These are phyloP conservation scores for Fusarium agapanthi DNA, from an alignment of 2,329 filamentous ascomycete species.

Conservation along the genomic window DNA sequence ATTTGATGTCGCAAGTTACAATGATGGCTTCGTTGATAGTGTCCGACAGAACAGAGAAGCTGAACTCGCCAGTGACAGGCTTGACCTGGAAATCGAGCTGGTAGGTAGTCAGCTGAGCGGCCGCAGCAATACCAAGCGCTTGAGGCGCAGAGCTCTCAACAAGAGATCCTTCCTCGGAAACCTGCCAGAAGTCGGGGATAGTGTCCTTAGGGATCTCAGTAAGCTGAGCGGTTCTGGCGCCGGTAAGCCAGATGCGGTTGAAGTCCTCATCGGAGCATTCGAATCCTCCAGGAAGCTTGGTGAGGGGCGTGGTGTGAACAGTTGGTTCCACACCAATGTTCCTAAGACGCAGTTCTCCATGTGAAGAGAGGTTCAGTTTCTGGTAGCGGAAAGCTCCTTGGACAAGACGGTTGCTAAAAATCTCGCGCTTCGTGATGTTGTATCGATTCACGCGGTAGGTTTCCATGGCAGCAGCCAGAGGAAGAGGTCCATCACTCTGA, in stretches of 20 bases:
- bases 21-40: neutral
- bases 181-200: neutral
- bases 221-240: neutral
- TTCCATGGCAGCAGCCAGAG: neutral
- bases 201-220: neutral
- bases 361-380: neutral
- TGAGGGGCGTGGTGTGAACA: neutral
- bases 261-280: neutral
- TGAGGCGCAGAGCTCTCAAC: neutral
- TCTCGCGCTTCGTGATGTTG: neutral
- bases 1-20: neutral
- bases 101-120: neutral
- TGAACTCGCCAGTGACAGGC: neutral
- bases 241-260: neutral
- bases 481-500: neutral
- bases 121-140: neutral
- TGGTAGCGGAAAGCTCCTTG: conserved; percentile 6
- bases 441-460: neutral
- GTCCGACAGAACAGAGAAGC: neutral
- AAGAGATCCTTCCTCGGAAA: neutral
- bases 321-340: neutral
- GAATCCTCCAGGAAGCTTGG: neutral
- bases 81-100: neutral
- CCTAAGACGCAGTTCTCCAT: neutral
- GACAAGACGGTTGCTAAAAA: neutral